Evolutionary conservation across 768 basidiomycete species (phyloP).

Genomic region (Filobasidium floriforme): DNA sequence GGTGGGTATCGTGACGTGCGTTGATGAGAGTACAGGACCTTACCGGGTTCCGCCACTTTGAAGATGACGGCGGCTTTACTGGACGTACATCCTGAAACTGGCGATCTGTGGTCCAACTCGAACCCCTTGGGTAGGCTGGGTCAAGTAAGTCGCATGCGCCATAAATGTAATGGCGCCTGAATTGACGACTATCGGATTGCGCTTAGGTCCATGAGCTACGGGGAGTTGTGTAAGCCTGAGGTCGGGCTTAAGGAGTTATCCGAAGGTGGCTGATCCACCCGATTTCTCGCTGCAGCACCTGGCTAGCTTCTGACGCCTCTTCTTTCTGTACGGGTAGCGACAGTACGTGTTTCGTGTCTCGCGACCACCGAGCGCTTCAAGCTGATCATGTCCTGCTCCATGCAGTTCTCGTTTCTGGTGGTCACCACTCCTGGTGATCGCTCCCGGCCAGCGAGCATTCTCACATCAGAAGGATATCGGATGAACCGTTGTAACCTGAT

Average conservation of each 20-base stretch:
- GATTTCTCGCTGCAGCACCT: constrained; percentile 18
- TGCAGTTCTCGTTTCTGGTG: constrained; percentile 23
- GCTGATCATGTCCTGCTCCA: background rate
- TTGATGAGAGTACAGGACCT: background rate
- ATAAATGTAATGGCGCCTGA: background rate
- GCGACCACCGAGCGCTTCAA: background rate
- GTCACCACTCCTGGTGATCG: constrained; percentile 24
- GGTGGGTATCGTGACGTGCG: constrained; percentile 12
- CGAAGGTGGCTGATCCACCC: background rate
- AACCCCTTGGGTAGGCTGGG: constrained; percentile 25
- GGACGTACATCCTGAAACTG: constrained; percentile 30
- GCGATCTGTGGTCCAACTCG: constrained; percentile 28
- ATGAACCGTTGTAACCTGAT: too few relatives aligned
- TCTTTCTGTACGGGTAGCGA: constrained; percentile 24
- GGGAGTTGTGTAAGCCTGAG: constrained; percentile 21
- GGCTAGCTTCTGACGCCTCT: constrained; percentile 22
- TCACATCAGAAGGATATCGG: too few relatives aligned
- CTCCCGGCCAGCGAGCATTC: too few relatives aligned
- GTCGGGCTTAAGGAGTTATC: background rate
- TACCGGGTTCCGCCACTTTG: constrained; percentile 18
- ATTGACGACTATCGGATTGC: background rate
- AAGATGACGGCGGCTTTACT: constrained; percentile 37
- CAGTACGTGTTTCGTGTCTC: constrained; percentile 9
- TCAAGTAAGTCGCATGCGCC: background rate
- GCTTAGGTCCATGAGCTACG: constrained; percentile 19